A percentile compares a stretch with the other conserved stretches of the same genome.
Evolutionary conservation across 495 filamentous ascomycete species (phyloP).

Genomic region (Jackrogersella multiformis): DNA sequence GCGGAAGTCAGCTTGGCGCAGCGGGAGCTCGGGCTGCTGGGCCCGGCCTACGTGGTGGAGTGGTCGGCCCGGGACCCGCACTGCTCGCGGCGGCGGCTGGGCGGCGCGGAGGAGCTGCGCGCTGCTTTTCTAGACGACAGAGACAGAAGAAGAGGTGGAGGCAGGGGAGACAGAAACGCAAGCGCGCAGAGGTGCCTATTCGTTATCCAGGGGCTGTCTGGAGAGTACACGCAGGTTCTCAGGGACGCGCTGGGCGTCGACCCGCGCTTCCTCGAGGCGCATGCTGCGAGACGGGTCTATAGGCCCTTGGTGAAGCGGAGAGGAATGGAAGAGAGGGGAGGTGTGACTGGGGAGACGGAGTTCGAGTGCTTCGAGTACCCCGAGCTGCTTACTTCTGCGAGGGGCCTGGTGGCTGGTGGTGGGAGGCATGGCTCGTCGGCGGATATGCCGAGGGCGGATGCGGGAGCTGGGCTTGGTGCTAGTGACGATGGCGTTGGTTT

Average conservation of each 20-base stretch:
- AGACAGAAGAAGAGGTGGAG: not conserved
- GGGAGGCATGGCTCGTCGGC: not conserved
- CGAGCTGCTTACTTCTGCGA: slow-evolving; percentile 35
- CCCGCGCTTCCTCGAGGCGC: slow-evolving; percentile 47
- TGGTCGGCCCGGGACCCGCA: slow-evolving; percentile 3
- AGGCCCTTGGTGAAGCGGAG: slow-evolving; percentile 21
- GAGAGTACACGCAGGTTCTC: slow-evolving; percentile 33
- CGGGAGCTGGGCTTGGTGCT: too few species aligned
- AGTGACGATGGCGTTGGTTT: slow-evolving; percentile 17
- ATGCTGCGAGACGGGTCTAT: slow-evolving; percentile 42
- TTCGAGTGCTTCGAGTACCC: slow-evolving; percentile 49
- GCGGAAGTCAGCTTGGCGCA: slow-evolving; percentile 4
- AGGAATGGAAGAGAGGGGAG: not conserved
- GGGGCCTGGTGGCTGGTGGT: not conserved
- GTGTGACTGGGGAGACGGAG: not conserved
- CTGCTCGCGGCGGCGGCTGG: slow-evolving; percentile 19
- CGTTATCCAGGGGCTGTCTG: slow-evolving; percentile 44
- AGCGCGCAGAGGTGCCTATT: slow-evolving; percentile 28
- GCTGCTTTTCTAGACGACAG: not conserved
- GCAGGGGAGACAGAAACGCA: too few species aligned
- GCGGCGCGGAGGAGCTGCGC: slow-evolving; percentile 27
- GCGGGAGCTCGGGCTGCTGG: not conserved
- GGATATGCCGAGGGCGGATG: not conserved
- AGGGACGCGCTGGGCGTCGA: slow-evolving; percentile 38
- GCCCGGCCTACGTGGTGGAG: slow-evolving; percentile 36